Evolutionary conservation across 441 rosid genomes (phyloP), one percentile per base, ranked within the genome.

Genomic region (Pelargonium fulgidum): DNA sequence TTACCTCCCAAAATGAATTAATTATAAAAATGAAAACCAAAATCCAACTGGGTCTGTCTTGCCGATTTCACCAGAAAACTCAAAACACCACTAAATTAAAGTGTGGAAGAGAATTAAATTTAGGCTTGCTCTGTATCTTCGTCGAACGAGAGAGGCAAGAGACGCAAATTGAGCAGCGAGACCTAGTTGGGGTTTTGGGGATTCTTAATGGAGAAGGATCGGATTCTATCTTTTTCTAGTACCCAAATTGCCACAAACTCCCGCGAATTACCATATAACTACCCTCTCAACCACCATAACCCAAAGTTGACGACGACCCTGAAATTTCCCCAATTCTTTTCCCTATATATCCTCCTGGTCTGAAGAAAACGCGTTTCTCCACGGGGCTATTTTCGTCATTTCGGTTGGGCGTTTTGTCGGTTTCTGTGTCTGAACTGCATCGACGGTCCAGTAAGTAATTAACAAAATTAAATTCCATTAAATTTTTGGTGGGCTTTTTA

Each of bases 251-350:
- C 62, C 62, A 19, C 62, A 58, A 24, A 58, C 62, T 58, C 33
- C 13, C 62, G 62, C 33, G 29, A 58, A 58, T 58, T 20, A 58
- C 62, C 62, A 19, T 58, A 58, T 19, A 58, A 58, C 62, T 20
- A 20, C 62, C 62, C 62, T 58, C 62, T 58, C 62, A 58, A 58
- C 62, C 5, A 58, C 62, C 62, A 58, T 36, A 58, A 13, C 62
- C 62, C 12, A 58, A 58, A 5, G 54, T 48, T 48, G 54, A 48
- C 54, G 14, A 48, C 54, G 62, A 58, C 62, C 62, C 29, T 0
- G 62, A 20, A 20, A 58, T 8, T 20, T 11, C 62, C 29, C 4
- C 10, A 58, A 3, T 58, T 58, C 22, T 26, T 20, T 58, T 20
- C 58, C 62, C 20, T 58, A 19, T 20, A 16, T 16, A 20, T 3